Conservation (phyloP, 1,139 yeast genomes). For the Spathaspora sp. region DNA sequence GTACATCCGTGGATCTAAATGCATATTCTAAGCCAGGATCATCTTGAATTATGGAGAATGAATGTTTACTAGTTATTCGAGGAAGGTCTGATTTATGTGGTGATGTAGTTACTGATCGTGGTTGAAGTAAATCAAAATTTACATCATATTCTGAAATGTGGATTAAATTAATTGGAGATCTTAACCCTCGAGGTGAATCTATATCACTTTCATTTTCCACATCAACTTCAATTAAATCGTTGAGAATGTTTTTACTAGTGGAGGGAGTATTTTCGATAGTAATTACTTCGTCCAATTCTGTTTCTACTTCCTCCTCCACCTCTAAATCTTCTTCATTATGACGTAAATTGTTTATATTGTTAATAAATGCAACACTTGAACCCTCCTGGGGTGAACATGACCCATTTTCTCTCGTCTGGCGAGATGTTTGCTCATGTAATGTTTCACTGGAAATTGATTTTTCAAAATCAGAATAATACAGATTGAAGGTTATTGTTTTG, state of each 20-base stretch:
- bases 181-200: constrained; percentile 1
- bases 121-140: constrained; percentile 7
- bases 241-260: constrained; percentile 7
- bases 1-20: constrained; percentile 32
- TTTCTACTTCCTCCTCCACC: too few relatives aligned
- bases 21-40: constrained; percentile 30
- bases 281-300: background rate
- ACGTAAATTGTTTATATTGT: constrained; percentile 31
- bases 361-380: constrained; percentile 9
- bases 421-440: constrained; percentile 11
- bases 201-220: background rate
- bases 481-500: background rate
- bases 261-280: background rate
- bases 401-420: constrained; percentile 6
- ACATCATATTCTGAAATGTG: constrained; percentile 9
- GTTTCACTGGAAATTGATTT: constrained; percentile 14
- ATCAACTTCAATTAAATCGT: constrained; percentile 10
- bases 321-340: constrained; percentile 27
- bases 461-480: constrained; percentile 5
- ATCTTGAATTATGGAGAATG: constrained; percentile 21
- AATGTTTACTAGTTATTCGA: constrained; percentile 20
- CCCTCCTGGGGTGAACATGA: background rate
- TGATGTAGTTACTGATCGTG: constrained; percentile 19
- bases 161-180: constrained; percentile 2
- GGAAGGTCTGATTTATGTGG: background rate